phyloP scores from a whole-genome alignment of 495 filamentous ascomycete species.

The Lasiosphaeria ovina region DNA sequence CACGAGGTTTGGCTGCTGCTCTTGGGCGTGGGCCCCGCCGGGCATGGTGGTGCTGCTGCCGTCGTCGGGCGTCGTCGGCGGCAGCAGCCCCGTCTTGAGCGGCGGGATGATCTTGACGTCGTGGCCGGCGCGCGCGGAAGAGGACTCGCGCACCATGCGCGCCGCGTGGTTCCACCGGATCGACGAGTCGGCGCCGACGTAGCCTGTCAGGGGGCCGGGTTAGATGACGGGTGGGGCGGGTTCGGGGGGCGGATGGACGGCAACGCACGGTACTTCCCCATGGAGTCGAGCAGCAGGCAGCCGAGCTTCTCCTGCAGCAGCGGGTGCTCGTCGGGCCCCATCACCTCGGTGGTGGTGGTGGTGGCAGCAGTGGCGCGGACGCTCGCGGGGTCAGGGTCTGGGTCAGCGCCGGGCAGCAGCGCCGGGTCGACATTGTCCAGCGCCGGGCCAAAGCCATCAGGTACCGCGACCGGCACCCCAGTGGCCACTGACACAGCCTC shows the following conservation, averaged over 20 bases:
- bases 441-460: too few species aligned
- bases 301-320: conserved; percentile 5
- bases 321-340: conserved; percentile 9
- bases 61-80: conserved; percentile 45
- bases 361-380: neutral
- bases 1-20: conserved; percentile 38
- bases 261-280: conserved; percentile 9
- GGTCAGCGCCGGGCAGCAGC: neutral
- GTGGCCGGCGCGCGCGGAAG: conserved; percentile 13
- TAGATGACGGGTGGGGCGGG: neutral
- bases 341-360: neutral
- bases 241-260: neutral
- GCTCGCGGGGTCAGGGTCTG: neutral
- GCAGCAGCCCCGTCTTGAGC: too few species aligned
- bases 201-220: neutral
- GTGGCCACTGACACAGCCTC: too few species aligned
- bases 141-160: conserved; percentile 1
- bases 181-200: conserved; percentile 13
- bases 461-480: neutral
- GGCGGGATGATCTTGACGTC: too few species aligned
- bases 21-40: too few species aligned
- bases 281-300: conserved; percentile 11
- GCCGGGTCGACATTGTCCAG: too few species aligned
- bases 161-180: conserved; percentile 13
- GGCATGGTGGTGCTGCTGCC: too few species aligned